Evolutionary conservation across 495 filamentous ascomycete species (phyloP).

Genomic region (Chaetomium tenue): DNA sequence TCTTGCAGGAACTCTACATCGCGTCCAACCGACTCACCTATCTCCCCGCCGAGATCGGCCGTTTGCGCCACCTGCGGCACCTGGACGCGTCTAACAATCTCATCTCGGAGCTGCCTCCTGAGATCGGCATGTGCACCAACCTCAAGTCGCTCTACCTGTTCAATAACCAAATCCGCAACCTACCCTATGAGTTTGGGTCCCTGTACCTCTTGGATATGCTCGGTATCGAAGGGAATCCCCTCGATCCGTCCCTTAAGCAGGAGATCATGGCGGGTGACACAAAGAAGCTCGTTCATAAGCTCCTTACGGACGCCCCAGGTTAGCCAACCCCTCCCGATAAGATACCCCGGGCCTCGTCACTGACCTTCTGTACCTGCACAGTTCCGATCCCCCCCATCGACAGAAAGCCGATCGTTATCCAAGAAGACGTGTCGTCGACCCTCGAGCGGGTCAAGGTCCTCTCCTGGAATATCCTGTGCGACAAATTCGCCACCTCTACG

Average conservation of each 20-base stretch:
- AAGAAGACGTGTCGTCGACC: slow-evolving; percentile 48
- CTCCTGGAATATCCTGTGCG: slow-evolving; percentile 93
- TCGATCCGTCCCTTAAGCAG: slow-evolving; percentile 68
- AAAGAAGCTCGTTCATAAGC: slow-evolving; percentile 72
- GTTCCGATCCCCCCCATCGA: slow-evolving; percentile 65
- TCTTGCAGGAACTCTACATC: slow-evolving; percentile 85
- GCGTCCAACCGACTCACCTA: slow-evolving; percentile 81
- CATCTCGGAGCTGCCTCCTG: slow-evolving; percentile 75
- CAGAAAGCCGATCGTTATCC: slow-evolving; percentile 47
- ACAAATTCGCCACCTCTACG: slow-evolving; percentile 76
- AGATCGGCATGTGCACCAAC: slow-evolving; percentile 94
- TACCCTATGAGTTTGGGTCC: slow-evolving; percentile 85
- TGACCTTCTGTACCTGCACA: slow-evolving; percentile 32
- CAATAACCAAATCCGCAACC: slow-evolving; percentile 77
- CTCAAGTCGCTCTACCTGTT: slow-evolving; percentile 77
- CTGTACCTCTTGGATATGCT: slow-evolving; percentile 82
- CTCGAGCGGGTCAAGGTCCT: slow-evolving; percentile 67
- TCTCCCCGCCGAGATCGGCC: slow-evolving; percentile 74
- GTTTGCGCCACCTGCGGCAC: slow-evolving; percentile 70
- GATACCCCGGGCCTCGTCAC: neutral
- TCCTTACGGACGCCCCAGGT: slow-evolving; percentile 84
- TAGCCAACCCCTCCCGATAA: slow-evolving; percentile 33
- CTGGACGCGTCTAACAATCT: slow-evolving; percentile 89
- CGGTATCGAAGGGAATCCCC: slow-evolving; percentile 87
- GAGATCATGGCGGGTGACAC: slow-evolving; percentile 84